Evolutionary conservation across 176 grass and related monocot genomes (phyloP).

Genomic region (Ensete ventricosum): DNA sequence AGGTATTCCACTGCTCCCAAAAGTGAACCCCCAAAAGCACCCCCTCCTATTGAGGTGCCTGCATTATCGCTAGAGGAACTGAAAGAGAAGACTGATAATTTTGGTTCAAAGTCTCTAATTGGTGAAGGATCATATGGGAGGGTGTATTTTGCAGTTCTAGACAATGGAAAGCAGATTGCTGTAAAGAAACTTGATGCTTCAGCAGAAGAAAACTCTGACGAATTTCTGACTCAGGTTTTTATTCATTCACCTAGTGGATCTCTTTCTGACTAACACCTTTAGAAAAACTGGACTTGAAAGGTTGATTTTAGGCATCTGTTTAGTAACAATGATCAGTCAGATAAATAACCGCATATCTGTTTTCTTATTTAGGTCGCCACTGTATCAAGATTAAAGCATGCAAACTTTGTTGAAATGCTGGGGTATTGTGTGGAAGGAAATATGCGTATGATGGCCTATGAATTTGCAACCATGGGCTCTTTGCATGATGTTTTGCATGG

Average conservation of each 20-base stretch:
- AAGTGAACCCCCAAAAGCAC: constrained; percentile 34
- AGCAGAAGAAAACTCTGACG: constrained; percentile 37
- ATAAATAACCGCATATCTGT: too few species aligned
- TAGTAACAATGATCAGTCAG: too few species aligned
- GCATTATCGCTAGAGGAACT: constrained; percentile 46
- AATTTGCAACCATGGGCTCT: constrained; percentile 71
- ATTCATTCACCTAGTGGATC: neutral
- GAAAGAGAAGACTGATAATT: constrained; percentile 48
- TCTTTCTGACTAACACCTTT: too few species aligned
- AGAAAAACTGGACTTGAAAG: too few species aligned
- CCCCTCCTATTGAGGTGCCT: constrained; percentile 48
- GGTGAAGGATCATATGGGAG: constrained; percentile 64
- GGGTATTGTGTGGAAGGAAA: constrained; percentile 65
- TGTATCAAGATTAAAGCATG: constrained; percentile 53
- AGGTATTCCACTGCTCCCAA: constrained; percentile 25
- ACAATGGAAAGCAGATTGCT: constrained; percentile 49
- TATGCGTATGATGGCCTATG: constrained; percentile 50
- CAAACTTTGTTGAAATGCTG: constrained; percentile 55
- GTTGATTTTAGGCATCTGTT: too few species aligned
- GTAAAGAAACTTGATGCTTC: constrained; percentile 60
- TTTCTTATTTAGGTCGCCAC: constrained; percentile 27
- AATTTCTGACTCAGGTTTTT: constrained; percentile 55
- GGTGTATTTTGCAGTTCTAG: constrained; percentile 51
- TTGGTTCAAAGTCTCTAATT: constrained; percentile 45
- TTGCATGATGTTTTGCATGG: constrained; percentile 76